phyloP scores from a whole-genome alignment of 768 basidiomycete species.

The Hygrocybe coccinea region DNA sequence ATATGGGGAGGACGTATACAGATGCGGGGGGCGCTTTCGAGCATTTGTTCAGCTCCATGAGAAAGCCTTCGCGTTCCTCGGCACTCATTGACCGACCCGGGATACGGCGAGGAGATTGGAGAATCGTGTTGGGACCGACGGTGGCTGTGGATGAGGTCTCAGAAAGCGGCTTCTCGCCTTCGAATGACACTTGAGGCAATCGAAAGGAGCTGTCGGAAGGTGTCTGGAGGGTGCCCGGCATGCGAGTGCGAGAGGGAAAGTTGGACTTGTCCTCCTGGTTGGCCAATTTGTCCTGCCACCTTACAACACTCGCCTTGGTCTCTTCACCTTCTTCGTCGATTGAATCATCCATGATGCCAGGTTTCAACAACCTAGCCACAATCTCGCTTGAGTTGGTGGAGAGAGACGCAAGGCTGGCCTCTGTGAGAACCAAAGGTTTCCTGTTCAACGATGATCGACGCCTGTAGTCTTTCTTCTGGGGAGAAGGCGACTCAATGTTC shows the following conservation, averaged over 20 bases:
- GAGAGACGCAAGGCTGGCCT: conserved; percentile 44
- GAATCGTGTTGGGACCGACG: conserved; percentile 6
- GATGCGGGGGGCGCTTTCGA: conserved; percentile 37
- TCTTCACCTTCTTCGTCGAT: conserved; percentile 18
- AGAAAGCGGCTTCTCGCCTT: conserved; percentile 17
- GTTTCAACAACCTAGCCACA: conserved; percentile 42
- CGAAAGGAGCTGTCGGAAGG: conserved; percentile 38
- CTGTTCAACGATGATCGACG: conserved; percentile 27
- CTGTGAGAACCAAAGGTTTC: conserved; percentile 15
- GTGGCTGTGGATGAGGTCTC: conserved; percentile 13
- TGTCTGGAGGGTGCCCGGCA: conserved; percentile 54
- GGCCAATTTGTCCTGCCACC: conserved; percentile 31
- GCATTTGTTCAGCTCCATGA: conserved; percentile 39
- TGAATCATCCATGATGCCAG: conserved; percentile 34
- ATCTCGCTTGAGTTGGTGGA: conserved; percentile 43
- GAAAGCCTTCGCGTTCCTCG: conserved; percentile 48
- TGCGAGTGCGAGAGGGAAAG: conserved; percentile 32
- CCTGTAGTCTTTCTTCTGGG: conserved; percentile 5
- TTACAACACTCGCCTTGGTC: conserved; percentile 32
- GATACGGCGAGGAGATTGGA: conserved; percentile 27
- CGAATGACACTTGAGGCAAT: conserved; percentile 16
- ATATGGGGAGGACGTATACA: conserved; percentile 44
- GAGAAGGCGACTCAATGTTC: conserved; percentile 29
- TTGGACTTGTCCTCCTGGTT: conserved; percentile 3
- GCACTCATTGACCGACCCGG: conserved; percentile 44